Conservation (phyloP, 768 basidiomycete genomes). For the Rossbeevera mucosa region DNA sequence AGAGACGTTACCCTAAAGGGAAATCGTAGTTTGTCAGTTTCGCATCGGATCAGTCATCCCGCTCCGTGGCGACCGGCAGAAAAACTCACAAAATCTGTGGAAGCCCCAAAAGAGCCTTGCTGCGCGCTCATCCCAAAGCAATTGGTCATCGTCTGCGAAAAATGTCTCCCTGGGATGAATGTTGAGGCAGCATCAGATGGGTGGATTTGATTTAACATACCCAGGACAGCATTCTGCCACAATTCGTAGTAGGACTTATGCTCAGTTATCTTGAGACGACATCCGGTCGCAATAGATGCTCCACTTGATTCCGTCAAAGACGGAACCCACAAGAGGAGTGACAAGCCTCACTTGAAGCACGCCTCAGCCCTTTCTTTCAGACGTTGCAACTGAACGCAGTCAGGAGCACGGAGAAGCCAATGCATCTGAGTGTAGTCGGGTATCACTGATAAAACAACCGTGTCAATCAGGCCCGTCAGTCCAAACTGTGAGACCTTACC, state of each 20-base stretch:
- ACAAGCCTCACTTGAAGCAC: slow-evolving; percentile 61
- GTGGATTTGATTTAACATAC: slow-evolving; percentile 29
- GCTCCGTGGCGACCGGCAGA: background rate
- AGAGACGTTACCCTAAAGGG: slow-evolving; percentile 64
- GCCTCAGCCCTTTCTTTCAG: slow-evolving; percentile 57
- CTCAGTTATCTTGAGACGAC: slow-evolving; percentile 43
- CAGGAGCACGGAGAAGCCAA: slow-evolving; percentile 70
- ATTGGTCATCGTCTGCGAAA: slow-evolving; percentile 41
- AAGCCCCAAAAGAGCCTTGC: slow-evolving; percentile 46
- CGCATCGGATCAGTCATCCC: background rate
- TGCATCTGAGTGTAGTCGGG: slow-evolving; percentile 77
- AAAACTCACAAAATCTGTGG: slow-evolving; percentile 71
- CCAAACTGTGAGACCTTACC: slow-evolving; percentile 37
- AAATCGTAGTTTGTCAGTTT: slow-evolving; percentile 14
- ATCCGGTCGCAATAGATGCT: slow-evolving; percentile 60
- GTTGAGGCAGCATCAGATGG: slow-evolving; percentile 1
- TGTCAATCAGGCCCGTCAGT: background rate
- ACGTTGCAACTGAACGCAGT: slow-evolving; percentile 47
- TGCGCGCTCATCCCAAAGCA: slow-evolving; percentile 40
- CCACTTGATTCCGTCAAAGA: slow-evolving; percentile 41
- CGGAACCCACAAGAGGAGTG: background rate
- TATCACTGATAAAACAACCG: slow-evolving; percentile 49
- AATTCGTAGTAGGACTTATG: slow-evolving; percentile 50
- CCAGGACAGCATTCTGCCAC: slow-evolving; percentile 53
- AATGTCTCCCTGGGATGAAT: slow-evolving; percentile 45